A percentile compares a stretch with the other conserved stretches of the same genome.
Evolutionary conservation across 345 rosid species (phyloP).

Genomic region (Gossypium ekmanianum): DNA sequence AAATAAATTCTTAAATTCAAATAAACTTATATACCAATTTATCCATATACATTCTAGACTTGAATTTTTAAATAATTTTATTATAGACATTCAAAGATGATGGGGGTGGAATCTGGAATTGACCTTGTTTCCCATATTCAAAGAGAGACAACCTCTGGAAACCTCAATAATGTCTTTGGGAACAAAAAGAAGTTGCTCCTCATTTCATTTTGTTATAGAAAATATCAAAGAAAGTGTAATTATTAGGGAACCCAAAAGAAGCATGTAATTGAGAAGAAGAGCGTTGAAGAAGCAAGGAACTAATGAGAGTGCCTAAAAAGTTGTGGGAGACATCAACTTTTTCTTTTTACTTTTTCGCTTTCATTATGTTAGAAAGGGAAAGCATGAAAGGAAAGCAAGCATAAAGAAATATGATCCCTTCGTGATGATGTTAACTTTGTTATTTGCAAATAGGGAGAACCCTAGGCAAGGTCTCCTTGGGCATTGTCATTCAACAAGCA

Average conservation of each 20-base stretch:
- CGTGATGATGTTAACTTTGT: too few relatives aligned
- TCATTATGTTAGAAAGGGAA: background rate
- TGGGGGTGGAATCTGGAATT: background rate
- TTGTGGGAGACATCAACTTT: background rate
- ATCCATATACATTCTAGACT: too few relatives aligned
- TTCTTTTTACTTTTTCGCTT: background rate
- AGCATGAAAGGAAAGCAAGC: background rate
- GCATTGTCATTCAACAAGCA: background rate
- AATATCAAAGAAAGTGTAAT: background rate
- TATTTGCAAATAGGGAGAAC: too few relatives aligned
- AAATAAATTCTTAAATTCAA: too few relatives aligned
- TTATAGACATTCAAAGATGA: too few relatives aligned
- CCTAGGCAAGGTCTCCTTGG: background rate
- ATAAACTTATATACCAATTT: too few relatives aligned
- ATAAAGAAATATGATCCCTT: background rate
- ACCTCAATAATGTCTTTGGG: background rate
- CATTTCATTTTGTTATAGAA: background rate
- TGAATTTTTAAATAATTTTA: too few relatives aligned
- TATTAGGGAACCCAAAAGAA: background rate
- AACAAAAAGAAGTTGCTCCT: background rate
- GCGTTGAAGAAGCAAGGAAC: conserved; percentile 1
- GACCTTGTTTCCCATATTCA: background rate
- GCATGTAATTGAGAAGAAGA: conserved; percentile 1
- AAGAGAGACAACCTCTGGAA: background rate
- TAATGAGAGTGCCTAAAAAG: background rate